Evolutionary conservation across 441 rosid species (phyloP).

Genomic region (Codiaeum variegatum): DNA sequence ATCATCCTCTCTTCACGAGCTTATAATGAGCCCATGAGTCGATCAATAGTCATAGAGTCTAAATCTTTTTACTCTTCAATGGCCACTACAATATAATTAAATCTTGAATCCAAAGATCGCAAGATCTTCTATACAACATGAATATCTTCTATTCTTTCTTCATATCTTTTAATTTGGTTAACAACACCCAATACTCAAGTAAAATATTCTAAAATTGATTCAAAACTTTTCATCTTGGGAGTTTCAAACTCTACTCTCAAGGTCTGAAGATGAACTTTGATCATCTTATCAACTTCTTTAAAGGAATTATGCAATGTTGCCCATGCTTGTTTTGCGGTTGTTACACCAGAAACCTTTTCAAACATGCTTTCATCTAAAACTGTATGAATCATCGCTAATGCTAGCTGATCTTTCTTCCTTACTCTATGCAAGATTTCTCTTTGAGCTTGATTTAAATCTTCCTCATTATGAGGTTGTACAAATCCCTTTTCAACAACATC

Average conservation of each 20-base stretch:
- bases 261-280: neutral
- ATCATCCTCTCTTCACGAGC: constrained; percentile 13
- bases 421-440: neutral
- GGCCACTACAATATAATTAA: neutral
- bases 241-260: neutral
- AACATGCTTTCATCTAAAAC: constrained; percentile 13
- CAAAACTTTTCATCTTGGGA: constrained; percentile 1
- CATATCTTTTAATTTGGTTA: constrained; percentile 16
- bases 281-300: neutral
- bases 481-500: neutral
- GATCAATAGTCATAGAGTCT: neutral
- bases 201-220: constrained; percentile 19
- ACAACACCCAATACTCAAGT: neutral
- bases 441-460: neutral
- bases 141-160: constrained; percentile 4
- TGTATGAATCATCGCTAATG: constrained; percentile 1
- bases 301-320: neutral
- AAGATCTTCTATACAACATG: neutral
- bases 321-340: neutral
- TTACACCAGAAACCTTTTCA: neutral
- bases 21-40: constrained; percentile 10
- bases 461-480: neutral
- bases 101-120: neutral
- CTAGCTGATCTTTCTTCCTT: constrained; percentile 8
- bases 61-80: constrained; percentile 21